A percentile compares a stretch with the other conserved stretches of the same genome.
Conservation (phyloP, 192 early-diverging fungal genomes). For the Backusella tuberculispora region DNA sequence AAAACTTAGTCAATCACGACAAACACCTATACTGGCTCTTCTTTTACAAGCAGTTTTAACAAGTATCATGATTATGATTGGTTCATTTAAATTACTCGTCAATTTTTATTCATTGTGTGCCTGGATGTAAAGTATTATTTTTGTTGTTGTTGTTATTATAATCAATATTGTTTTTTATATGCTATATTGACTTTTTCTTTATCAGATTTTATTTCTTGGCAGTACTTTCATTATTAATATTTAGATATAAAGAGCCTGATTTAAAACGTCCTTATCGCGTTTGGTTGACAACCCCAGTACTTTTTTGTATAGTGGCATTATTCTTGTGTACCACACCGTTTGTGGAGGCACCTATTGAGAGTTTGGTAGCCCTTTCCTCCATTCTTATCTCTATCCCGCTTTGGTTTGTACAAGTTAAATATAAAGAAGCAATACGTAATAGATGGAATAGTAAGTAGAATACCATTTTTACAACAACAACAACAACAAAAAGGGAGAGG, state of each 20-base stretch:
- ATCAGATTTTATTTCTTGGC: conserved; percentile 65
- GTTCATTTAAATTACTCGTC: conserved; percentile 69
- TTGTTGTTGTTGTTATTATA: not conserved
- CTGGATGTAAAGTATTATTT: conserved; percentile 60
- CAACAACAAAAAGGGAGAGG: not conserved
- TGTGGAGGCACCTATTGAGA: conserved; percentile 55
- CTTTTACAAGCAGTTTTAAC: conserved; percentile 64
- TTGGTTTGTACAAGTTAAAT: conserved; percentile 53
- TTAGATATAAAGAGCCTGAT: conserved; percentile 70
- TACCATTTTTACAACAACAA: not conserved
- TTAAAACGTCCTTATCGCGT: conserved; percentile 72
- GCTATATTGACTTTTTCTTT: not conserved
- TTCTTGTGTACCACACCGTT: conserved; percentile 70
- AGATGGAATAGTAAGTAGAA: conserved; percentile 43
- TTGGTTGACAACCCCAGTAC: conserved; percentile 66
- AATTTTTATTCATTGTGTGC: conserved; percentile 78
- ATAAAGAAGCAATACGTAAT: conserved; percentile 37
- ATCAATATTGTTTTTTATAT: not conserved
- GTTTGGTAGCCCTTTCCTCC: conserved; percentile 51
- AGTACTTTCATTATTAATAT: conserved; percentile 63
- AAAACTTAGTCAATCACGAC: conserved; percentile 55
- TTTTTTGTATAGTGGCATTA: conserved; percentile 63
- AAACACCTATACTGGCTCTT: conserved; percentile 72
- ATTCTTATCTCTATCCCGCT: conserved; percentile 55
- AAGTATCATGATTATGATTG: conserved; percentile 63